Conservation (phyloP, 805 yeast genomes). For the Lipomyces kockii region DNA sequence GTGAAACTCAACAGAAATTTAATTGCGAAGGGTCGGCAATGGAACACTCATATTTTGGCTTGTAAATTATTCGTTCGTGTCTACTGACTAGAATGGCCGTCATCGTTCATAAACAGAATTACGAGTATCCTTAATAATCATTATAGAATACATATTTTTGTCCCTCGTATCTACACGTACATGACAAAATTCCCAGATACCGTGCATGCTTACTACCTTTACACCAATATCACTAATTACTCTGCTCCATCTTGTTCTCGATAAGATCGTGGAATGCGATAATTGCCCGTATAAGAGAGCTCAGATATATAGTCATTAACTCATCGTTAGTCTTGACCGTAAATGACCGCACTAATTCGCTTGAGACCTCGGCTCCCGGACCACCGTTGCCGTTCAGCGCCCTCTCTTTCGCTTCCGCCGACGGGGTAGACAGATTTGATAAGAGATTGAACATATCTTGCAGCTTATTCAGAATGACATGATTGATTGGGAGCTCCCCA, state of each 20-base stretch:
- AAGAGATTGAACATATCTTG: conserved; percentile 93
- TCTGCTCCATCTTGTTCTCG: conserved; percentile 83
- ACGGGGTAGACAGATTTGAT: conserved; percentile 66
- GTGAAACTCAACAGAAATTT: too few species aligned
- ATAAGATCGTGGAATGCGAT: conserved; percentile 96
- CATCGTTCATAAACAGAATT: neutral
- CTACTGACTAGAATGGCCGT: neutral
- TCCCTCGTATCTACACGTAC: neutral
- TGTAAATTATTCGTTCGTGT: neutral
- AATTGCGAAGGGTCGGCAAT: neutral
- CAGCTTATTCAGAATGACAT: conserved; percentile 84
- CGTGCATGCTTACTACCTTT: too few species aligned
- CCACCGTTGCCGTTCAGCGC: conserved; percentile 5
- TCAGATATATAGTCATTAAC: conserved; percentile 88
- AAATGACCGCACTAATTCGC: conserved; percentile 75
- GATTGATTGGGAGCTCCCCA: conserved; percentile 82
- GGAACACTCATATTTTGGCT: neutral
- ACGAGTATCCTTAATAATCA: neutral
- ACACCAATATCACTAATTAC: neutral
- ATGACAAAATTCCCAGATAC: neutral
- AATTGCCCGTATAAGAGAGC: conserved; percentile 88
- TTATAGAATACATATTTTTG: neutral
- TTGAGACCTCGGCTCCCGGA: conserved; percentile 45
- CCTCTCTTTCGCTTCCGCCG: conserved; percentile 35
- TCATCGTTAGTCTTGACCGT: conserved; percentile 95